A percentile compares a stretch with the other conserved stretches of the same genome.
These are phyloP conservation scores for Silene uniflora DNA, from an alignment of 148 eudicot species.

Conservation along the genomic window DNA sequence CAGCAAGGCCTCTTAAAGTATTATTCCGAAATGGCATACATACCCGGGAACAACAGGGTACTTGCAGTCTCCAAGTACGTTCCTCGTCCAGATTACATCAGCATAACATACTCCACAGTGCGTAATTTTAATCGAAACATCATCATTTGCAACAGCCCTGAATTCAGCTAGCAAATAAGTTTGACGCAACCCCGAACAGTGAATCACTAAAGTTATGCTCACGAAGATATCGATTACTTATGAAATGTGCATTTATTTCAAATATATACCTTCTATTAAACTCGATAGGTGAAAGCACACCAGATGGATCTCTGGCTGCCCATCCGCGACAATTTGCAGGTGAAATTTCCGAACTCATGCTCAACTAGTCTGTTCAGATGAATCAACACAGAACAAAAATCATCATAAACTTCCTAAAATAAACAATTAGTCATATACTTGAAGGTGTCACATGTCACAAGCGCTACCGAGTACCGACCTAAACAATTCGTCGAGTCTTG, in stretches of 20 bases:
- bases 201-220: background rate
- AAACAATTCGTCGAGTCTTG: too few species aligned
- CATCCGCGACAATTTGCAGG: slow-evolving; percentile 57
- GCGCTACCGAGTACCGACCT: too few species aligned
- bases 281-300: slow-evolving; percentile 67
- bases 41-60: slow-evolving; percentile 95
- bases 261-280: slow-evolving; percentile 61
- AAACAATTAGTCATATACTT: too few species aligned
- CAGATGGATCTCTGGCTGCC: slow-evolving; percentile 84
- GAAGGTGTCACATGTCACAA: too few species aligned
- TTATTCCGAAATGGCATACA: slow-evolving; percentile 10
- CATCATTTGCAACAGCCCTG: slow-evolving; percentile 68
- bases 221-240: too few species aligned
- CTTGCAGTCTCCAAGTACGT: slow-evolving; percentile 41
- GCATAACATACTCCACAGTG: slow-evolving; percentile 94
- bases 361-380: slow-evolving; percentile 19
- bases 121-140: slow-evolving; percentile 62
- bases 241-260: too few species aligned
- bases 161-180: background rate
- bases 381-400: too few species aligned
- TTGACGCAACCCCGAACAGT: background rate
- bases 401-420: too few species aligned
- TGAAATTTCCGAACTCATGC: slow-evolving; percentile 32
- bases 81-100: slow-evolving; percentile 77
- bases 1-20: too few species aligned